These are phyloP conservation scores for Pseudoneurospora amorphoporcata DNA, from an alignment of 495 filamentous ascomycete genomes.

Conservation along the genomic window DNA sequence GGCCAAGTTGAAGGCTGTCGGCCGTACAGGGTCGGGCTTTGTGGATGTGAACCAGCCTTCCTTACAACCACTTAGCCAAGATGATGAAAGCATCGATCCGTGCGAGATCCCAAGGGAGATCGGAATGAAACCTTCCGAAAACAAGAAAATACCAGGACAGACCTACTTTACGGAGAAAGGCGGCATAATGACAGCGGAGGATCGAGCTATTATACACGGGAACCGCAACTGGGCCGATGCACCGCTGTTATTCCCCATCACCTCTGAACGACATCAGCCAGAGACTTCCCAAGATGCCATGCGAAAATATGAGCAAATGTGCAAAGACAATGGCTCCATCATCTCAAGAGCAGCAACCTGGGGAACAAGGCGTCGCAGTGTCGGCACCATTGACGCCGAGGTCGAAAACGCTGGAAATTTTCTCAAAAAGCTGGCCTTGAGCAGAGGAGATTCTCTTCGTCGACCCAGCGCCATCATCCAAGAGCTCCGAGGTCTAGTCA, in stretches of 20 bases:
- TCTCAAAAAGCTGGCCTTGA: slow-evolving; percentile 53
- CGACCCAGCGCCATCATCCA: slow-evolving; percentile 30
- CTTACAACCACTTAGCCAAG: slow-evolving; percentile 4
- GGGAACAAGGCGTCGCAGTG: slow-evolving; percentile 55
- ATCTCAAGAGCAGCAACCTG: slow-evolving; percentile 62
- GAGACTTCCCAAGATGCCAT: slow-evolving; percentile 44
- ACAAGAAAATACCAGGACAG: slow-evolving; percentile 24
- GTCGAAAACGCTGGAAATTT: slow-evolving; percentile 47
- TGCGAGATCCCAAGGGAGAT: slow-evolving; percentile 31
- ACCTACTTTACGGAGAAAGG: slow-evolving; percentile 33
- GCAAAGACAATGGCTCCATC: slow-evolving; percentile 40
- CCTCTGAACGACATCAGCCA: slow-evolving; percentile 31
- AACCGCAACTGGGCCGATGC: slow-evolving; percentile 38
- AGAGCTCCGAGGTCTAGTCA: slow-evolving; percentile 42
- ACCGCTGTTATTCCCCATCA: slow-evolving; percentile 33
- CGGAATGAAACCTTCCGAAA: slow-evolving; percentile 22
- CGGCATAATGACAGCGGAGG: slow-evolving; percentile 30
- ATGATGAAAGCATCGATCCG: slow-evolving; percentile 25
- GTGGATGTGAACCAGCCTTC: background rate
- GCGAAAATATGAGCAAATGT: slow-evolving; percentile 31
- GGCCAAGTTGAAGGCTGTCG: slow-evolving; percentile 7
- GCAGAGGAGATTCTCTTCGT: slow-evolving; percentile 30
- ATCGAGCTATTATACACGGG: slow-evolving; percentile 34
- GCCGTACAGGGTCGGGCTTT: background rate
- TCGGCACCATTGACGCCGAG: slow-evolving; percentile 47